These are phyloP conservation scores for Chalaropsis ovoidea DNA, from an alignment of 2,329 filamentous ascomycete species.

Conservation along the genomic window DNA sequence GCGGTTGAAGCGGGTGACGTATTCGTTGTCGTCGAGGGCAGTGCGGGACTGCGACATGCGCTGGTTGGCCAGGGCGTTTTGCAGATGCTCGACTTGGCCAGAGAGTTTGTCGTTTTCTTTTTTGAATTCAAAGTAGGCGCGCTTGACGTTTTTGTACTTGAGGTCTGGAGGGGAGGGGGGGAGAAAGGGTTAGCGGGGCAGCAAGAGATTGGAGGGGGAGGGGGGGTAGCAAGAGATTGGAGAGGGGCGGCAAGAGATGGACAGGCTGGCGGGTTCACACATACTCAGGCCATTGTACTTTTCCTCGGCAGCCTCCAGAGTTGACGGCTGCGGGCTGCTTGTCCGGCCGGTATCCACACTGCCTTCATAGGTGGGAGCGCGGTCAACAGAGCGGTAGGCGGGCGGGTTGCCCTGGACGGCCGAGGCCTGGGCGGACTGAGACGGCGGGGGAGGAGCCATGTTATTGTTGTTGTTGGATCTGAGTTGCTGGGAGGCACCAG, in stretches of 20 bases:
- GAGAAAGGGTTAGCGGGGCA: conserved; percentile 17
- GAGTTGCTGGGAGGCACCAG: neutral
- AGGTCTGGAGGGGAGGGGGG: conserved; percentile 46
- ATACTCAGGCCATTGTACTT: conserved; percentile 49
- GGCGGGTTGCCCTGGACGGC: conserved; percentile 14
- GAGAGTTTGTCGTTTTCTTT: conserved; percentile 74
- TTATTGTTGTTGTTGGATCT: conserved; percentile 9
- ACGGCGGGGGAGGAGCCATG: conserved; percentile 16
- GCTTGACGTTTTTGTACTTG: conserved; percentile 98
- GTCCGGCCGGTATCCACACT: conserved; percentile 43
- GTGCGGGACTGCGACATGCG: conserved; percentile 89
- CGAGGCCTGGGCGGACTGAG: conserved; percentile 10
- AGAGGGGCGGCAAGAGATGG: too few species aligned
- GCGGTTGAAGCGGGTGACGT: conserved; percentile 75
- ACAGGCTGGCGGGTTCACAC: conserved; percentile 27
- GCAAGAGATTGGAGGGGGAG: too few species aligned
- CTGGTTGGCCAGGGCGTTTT: conserved; percentile 96
- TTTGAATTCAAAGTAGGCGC: conserved; percentile 93
- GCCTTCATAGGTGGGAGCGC: conserved; percentile 36
- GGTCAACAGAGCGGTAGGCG: conserved; percentile 19
- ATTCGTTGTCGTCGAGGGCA: conserved; percentile 90
- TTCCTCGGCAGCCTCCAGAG: conserved; percentile 42
- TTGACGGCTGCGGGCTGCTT: conserved; percentile 44
- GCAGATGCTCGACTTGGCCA: conserved; percentile 78
- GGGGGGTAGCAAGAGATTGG: too few species aligned